Conservation (phyloP, 768 basidiomycete genomes). For the Tricholoma bakamatsutake region DNA sequence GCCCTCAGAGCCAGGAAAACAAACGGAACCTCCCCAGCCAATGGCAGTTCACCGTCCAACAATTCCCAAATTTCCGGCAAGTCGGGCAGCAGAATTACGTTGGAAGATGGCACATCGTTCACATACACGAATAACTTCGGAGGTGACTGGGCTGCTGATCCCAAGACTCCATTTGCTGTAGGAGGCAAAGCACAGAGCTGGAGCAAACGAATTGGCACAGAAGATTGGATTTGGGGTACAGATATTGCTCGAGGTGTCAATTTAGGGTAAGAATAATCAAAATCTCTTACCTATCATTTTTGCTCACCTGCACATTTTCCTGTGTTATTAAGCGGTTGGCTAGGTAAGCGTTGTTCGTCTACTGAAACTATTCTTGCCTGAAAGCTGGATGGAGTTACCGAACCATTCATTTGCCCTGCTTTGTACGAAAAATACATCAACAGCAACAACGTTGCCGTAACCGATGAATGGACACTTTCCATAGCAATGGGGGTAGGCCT, state of each 20-base stretch:
- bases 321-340: conserved; percentile 34
- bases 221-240: conserved; percentile 67
- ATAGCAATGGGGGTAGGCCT: conserved; percentile 46
- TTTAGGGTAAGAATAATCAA: conserved; percentile 43
- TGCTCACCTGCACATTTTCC: not conserved
- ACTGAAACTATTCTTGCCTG: conserved; percentile 41
- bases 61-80: conserved; percentile 41
- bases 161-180: conserved; percentile 63
- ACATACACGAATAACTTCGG: conserved; percentile 76
- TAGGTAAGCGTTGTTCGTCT: conserved; percentile 25
- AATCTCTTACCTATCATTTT: conserved; percentile 2
- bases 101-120: conserved; percentile 74
- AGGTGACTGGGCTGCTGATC: conserved; percentile 76
- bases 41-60: conserved; percentile 6
- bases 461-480: conserved; percentile 67
- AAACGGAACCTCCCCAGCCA: conserved; percentile 7
- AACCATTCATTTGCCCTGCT: conserved; percentile 56
- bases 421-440: conserved; percentile 53
- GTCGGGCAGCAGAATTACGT: conserved; percentile 59
- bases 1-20: conserved; percentile 14
- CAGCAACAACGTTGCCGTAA: conserved; percentile 20
- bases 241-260: conserved; percentile 52
- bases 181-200: conserved; percentile 78
- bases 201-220: conserved; percentile 63
- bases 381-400: conserved; percentile 58